A percentile compares a stretch with the other conserved stretches of the same genome.
Conservation (phyloP, 1,139 yeast genomes). For the Scheffersomyces quercinus region DNA sequence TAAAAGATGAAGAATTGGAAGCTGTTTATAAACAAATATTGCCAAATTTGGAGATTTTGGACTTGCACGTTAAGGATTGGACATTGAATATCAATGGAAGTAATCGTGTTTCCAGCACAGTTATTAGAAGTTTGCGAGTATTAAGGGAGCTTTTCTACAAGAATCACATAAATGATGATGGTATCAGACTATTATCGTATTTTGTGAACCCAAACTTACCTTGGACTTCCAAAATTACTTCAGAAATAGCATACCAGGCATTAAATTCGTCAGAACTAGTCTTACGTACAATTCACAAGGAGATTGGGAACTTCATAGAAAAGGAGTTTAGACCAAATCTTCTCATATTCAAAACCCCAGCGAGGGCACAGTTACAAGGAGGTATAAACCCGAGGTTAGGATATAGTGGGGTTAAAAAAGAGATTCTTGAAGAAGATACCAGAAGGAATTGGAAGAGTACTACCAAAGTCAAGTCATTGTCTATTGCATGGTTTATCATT, state of each 20-base stretch:
- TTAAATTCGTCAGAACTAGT: no score
- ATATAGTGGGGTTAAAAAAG: constrained; percentile 19
- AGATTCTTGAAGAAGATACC: constrained; percentile 22
- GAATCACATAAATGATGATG: no score
- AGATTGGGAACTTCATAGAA: constrained; percentile 2
- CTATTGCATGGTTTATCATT: constrained; percentile 34
- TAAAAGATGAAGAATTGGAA: no score
- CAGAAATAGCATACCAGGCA: constrained; percentile 13
- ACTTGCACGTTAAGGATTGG: no score
- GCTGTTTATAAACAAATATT: no score
- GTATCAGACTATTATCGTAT: constrained; percentile 10
- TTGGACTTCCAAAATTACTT: constrained; percentile 23
- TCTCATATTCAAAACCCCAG: constrained; percentile 2
- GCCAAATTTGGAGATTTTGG: no score
- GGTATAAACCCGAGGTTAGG: constrained; percentile 33
- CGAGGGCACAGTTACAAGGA: constrained; percentile 11
- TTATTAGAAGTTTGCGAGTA: no score
- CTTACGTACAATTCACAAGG: no score
- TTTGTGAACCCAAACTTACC: constrained; percentile 33
- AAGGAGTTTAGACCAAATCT: constrained; percentile 4
- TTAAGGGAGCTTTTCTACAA: no score
- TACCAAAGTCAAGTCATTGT: constrained; percentile 19
- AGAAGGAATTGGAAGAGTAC: constrained; percentile 36
- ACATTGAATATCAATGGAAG: no score
- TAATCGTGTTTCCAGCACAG: no score